Base-by-base conservation (phyloP, 257 asterid genomes). In the Catharanthus roseus region DNA sequence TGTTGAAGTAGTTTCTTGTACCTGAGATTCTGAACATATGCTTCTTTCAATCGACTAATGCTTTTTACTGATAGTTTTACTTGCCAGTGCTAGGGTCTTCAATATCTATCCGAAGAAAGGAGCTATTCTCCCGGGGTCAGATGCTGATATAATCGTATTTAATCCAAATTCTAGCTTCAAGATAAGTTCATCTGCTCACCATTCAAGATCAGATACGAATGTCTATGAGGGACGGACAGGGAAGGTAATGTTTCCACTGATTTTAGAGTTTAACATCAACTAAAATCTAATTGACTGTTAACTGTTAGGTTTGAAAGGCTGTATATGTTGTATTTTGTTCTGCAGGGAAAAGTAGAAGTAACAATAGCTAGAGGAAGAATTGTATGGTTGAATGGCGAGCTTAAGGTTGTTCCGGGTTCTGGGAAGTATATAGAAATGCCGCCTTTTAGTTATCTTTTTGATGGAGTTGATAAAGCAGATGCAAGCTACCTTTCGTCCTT, bases 21-120 rank as follows among this genome's bases (percentile, higher is more conserved):
- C 13, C 44, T 63, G 5, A 29, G 13, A 63, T 28, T 49, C 24
- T 21, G 10, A 6, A 69, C 44, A n/a, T 70, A 33, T 55, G 29
- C 67, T 34, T 75, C 54, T 57, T 19, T 28, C 16, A 7, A 23
- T 51, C 26, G 16, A 47, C 45, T 49, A 5, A 18, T 19, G 8
- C 5, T 19, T n/a, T 3, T 21, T 4, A 44, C 24, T 65, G 70
- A 6, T 41, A 41, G 33, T 69, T n/a, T 70, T 58, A 18, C 3
- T 21, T 77, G 73, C n/a, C 89, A 95, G 99, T 82, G 99, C 97
- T 69, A 85, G 77, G 74, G 82, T 87, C 72, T 95, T 91, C 92
- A 95, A 95, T 83, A 86, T 95, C 67, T 95, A 89, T 82, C 99
- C 99, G 39, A 89, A 87, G 69, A 91, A 95, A 81, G 97, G 99